Conservation (phyloP, 148 eudicot genomes). For the Amaranthus palmeri region DNA sequence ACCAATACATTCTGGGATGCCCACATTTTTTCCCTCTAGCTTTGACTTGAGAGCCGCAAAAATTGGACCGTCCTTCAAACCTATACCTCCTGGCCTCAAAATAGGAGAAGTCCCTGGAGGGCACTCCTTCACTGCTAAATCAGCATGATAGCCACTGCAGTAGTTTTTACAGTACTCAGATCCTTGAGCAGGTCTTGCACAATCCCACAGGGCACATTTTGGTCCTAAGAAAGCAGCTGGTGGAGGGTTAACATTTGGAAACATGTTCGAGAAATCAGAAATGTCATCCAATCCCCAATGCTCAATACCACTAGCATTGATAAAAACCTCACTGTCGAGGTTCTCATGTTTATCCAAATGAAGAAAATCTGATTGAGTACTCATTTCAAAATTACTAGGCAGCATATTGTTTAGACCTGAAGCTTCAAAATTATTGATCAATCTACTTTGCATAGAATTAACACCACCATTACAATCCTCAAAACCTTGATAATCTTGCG, state of each 20-base stretch:
- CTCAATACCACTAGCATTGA: slow-evolving; percentile 20
- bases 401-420: slow-evolving; percentile 24
- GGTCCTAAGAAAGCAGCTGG: slow-evolving; percentile 49
- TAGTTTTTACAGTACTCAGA: slow-evolving; percentile 34
- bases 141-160: slow-evolving; percentile 41
- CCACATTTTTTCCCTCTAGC: slow-evolving; percentile 43
- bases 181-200: slow-evolving; percentile 39
- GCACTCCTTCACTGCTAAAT: slow-evolving; percentile 39
- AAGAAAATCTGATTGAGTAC: slow-evolving; percentile 23
- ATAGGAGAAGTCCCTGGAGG: slow-evolving; percentile 41
- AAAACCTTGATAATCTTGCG: slow-evolving; percentile 31
- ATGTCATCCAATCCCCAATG: slow-evolving; percentile 32
- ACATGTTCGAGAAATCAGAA: slow-evolving; percentile 26
- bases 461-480: slow-evolving; percentile 20
- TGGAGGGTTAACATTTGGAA: slow-evolving; percentile 27
- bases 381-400: slow-evolving; percentile 20
- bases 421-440: slow-evolving; percentile 27
- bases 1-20: slow-evolving; percentile 47
- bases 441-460: slow-evolving; percentile 16
- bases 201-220: slow-evolving; percentile 50
- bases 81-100: slow-evolving; percentile 47
- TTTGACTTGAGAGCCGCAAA: slow-evolving; percentile 38
- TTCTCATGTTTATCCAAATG: slow-evolving; percentile 19
- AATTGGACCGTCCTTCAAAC: slow-evolving; percentile 41
- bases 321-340: slow-evolving; percentile 29